Evolutionary conservation across 176 grass and related monocot species (phyloP).

Genomic region (Aechmea fasciata): DNA sequence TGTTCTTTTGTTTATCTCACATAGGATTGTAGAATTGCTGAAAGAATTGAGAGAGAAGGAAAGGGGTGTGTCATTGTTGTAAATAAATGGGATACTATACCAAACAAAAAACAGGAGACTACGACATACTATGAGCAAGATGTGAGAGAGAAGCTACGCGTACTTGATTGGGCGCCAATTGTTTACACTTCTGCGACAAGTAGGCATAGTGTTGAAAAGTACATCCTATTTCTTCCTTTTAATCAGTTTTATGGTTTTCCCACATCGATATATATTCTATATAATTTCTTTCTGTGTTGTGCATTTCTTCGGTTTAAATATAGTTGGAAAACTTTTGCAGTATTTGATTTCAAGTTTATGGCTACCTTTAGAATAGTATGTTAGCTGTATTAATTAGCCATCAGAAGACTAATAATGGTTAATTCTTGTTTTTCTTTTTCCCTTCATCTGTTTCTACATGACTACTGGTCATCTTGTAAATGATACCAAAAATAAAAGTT

Average conservation of each 20-base stretch:
- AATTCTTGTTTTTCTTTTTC: too few species aligned
- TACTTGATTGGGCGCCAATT: slow-evolving; percentile 87
- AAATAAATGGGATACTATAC: slow-evolving; percentile 99
- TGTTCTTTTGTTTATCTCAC: slow-evolving; percentile 3
- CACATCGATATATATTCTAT: not conserved
- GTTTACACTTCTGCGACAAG: slow-evolving; percentile 80
- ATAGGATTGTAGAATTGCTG: slow-evolving; percentile 88
- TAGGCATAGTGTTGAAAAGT: slow-evolving; percentile 78
- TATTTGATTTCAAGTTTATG: too few species aligned
- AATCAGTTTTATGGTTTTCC: not conserved
- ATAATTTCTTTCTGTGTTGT: not conserved
- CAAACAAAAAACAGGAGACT: slow-evolving; percentile 92
- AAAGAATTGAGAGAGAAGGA: slow-evolving; percentile 92
- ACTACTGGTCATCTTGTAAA: too few species aligned
- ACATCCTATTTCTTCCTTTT: slow-evolving; percentile 21
- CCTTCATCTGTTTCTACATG: too few species aligned
- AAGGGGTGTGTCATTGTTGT: slow-evolving; percentile 94
- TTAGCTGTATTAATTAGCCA: too few species aligned
- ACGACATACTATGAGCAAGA: slow-evolving; percentile 83
- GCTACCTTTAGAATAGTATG: too few species aligned
- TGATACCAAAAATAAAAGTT: too few species aligned
- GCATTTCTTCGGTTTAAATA: not conserved
- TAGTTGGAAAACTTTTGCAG: too few species aligned
- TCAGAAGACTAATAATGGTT: too few species aligned
- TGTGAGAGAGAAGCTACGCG: slow-evolving; percentile 81